Percentiles rank a stretch among this genome's conserved stretches.
Evolutionary conservation across 768 basidiomycete genomes (phyloP).

Genomic region (Pleurotus salmoneostramineus): DNA sequence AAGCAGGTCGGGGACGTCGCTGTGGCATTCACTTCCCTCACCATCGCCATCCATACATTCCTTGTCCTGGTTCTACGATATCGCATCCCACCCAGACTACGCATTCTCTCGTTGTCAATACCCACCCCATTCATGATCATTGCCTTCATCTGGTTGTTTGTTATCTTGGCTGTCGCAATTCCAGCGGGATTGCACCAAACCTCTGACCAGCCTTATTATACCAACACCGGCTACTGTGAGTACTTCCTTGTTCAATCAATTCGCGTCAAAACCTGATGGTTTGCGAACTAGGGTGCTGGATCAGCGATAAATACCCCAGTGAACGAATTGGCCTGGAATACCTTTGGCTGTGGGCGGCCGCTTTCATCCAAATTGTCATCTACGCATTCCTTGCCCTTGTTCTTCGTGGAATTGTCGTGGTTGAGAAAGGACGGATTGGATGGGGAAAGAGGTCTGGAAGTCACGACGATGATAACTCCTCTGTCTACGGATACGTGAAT

Average conservation of each 20-base stretch:
- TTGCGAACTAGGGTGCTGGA: slow-evolving; percentile 38
- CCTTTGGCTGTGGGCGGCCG: slow-evolving; percentile 39
- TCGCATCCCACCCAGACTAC: slow-evolving; percentile 15
- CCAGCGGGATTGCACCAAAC: slow-evolving; percentile 24
- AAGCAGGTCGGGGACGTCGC: slow-evolving; percentile 38
- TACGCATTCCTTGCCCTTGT: slow-evolving; percentile 34
- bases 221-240: slow-evolving; percentile 29
- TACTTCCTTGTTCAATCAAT: background rate
- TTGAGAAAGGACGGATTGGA: slow-evolving; percentile 4
- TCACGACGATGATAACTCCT: background rate
- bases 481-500: background rate
- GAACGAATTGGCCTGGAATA: slow-evolving; percentile 40
- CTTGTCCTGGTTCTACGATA: slow-evolving; percentile 29
- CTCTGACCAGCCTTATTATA: slow-evolving; percentile 24
- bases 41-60: slow-evolving; percentile 38
- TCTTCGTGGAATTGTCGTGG: slow-evolving; percentile 11
- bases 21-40: slow-evolving; percentile 21
- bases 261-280: background rate
- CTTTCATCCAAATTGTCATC: slow-evolving; percentile 28
- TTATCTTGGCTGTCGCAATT: slow-evolving; percentile 29
- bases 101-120: background rate
- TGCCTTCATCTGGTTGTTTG: slow-evolving; percentile 27
- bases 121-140: slow-evolving; percentile 25
- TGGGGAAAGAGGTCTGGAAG: background rate
- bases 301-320: slow-evolving; percentile 21